phyloP scores from a whole-genome alignment of 2,329 filamentous ascomycete genomes.

The Pseudocercospora cruenta region DNA sequence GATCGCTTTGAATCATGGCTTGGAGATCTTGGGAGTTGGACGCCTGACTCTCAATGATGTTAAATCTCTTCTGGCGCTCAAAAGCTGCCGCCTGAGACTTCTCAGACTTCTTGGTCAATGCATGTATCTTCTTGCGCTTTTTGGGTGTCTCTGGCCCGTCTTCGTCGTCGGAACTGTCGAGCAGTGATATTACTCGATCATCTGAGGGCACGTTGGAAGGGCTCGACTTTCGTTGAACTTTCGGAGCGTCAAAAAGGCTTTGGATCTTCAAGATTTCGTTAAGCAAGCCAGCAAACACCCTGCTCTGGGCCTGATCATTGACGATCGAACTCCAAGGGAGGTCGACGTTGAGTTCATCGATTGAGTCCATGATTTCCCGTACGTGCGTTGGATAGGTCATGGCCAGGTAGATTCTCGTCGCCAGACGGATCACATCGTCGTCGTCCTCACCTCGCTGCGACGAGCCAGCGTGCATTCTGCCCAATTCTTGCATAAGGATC shows the following conservation, averaged over 20 bases:
- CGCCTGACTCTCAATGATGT: slow-evolving; percentile 24
- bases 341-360: background rate
- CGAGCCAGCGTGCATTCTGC: slow-evolving; percentile 3
- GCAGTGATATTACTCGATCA: slow-evolving; percentile 7
- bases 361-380: background rate
- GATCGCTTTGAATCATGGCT: slow-evolving; percentile 27
- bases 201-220: slow-evolving; percentile 2
- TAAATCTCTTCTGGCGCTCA: slow-evolving; percentile 24
- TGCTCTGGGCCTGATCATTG: background rate
- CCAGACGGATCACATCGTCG: slow-evolving; percentile 7
- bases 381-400: background rate
- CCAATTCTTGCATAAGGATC: background rate
- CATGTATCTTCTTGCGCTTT: slow-evolving; percentile 25
- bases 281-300: slow-evolving; percentile 16
- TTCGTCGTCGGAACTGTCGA: slow-evolving; percentile 25
- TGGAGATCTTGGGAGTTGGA: slow-evolving; percentile 28
- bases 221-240: slow-evolving; percentile 5
- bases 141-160: slow-evolving; percentile 16
- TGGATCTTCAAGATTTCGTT: slow-evolving; percentile 14
- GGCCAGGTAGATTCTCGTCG: slow-evolving; percentile 24
- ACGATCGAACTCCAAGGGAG: slow-evolving; percentile 10
- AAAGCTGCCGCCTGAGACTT: slow-evolving; percentile 26
- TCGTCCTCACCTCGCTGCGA: background rate
- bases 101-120: slow-evolving; percentile 21
- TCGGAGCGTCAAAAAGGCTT: slow-evolving; percentile 24